Evolutionary conservation across 768 basidiomycete genomes (phyloP), one percentile per base, ranked within the genome.

Genomic region (Pulveroboletus sp.): DNA sequence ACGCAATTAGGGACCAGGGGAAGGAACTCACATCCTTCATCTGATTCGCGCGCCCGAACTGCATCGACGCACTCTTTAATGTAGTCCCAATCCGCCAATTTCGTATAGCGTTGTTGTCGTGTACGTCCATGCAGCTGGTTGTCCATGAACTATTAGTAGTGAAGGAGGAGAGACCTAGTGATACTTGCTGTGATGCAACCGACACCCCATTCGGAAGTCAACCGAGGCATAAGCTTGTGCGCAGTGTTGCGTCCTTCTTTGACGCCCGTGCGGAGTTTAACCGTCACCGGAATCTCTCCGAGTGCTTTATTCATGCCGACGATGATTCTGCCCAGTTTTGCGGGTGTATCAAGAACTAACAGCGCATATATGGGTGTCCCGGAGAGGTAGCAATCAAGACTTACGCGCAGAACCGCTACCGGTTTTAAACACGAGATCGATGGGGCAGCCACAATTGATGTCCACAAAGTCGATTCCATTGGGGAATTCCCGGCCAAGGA

Each of bases 371-470:
- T 4, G 2, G 23, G 38, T 23, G 12, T 6, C 10, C 23, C 37
- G 22, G n/a, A 5, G 16, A 14, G 3, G 22, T 2, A 11, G 4
- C n/a, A 22, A 32, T n/a, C 10, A 11, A 19, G 38, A 83, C 87
- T 43, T 59, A 93, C 93, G 67, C 23, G 93, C 93, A 49, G 87
- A 89, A 0, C 93, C 93, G 47, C 91, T 93, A 4, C 93, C 93
- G 13, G 80, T 79, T 60, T 87, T 88, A 71, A 94, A 96, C 1
- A 99, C 90, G 36, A 97, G 73, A 68, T 99, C 96, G 58, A 98
- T 98, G 4, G 96, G 96, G 68, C 96, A 98, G 7, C 94, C 94
- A 67, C 91, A 90, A 62, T 99, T 99, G 55, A 98, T 71, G 62
- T 99, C 94, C 2, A 94, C 89, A 59, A 96, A 97, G 61, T 97